Evolutionary conservation across 768 basidiomycete genomes (phyloP).

Genomic region (Hericium rajendrae): DNA sequence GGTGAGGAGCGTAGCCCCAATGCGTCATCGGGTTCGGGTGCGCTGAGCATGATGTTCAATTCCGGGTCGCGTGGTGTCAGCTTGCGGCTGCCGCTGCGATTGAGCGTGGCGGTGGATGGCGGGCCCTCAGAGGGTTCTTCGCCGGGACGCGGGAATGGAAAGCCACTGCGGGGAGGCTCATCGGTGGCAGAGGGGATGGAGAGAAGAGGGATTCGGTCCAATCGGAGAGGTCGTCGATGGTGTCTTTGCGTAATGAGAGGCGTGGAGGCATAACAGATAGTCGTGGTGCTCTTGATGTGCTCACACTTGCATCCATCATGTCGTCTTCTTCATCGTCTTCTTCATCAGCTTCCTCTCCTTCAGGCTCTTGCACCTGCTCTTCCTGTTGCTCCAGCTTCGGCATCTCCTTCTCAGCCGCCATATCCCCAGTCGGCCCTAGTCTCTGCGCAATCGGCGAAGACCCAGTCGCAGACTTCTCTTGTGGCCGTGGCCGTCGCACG

Average conservation of each 20-base stretch:
- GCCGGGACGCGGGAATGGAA: neutral
- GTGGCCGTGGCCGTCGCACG: neutral
- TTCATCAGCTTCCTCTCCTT: neutral
- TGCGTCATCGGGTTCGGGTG: neutral
- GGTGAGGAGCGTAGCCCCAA: conserved; percentile 6
- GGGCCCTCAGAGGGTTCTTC: neutral
- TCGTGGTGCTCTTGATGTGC: neutral
- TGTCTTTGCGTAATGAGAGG: conserved; percentile 12
- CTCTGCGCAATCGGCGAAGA: neutral
- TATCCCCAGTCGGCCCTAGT: neutral
- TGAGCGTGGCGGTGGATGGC: neutral
- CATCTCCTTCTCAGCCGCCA: neutral
- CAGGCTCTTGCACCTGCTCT: neutral
- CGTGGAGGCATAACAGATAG: conserved; percentile 13
- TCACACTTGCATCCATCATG: neutral
- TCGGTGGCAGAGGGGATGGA: conserved; percentile 7
- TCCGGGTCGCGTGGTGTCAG: neutral
- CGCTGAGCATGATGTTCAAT: neutral
- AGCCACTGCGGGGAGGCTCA: neutral
- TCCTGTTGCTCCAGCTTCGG: neutral
- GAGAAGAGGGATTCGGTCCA: conserved; percentile 15
- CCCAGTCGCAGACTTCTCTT: neutral
- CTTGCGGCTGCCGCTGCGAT: neutral
- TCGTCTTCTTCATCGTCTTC: neutral
- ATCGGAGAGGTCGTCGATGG: conserved; percentile 10